A percentile compares a stretch with the other conserved stretches of the same genome.
These are phyloP conservation scores for Phytophthora sp. DNA, from an alignment of 352 stramenopile species.

Conservation along the genomic window DNA sequence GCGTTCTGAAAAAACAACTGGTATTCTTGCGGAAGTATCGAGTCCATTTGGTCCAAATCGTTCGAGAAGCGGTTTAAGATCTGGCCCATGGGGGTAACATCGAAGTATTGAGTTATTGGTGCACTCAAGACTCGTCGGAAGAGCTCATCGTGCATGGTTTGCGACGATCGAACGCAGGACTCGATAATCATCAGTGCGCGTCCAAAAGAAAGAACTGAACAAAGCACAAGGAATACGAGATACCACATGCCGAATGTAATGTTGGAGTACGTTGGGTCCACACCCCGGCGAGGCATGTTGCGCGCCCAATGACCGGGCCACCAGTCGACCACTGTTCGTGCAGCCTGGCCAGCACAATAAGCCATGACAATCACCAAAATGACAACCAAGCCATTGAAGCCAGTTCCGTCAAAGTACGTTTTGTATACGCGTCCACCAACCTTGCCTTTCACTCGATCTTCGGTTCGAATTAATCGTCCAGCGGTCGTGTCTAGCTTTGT, in stretches of 20 bases:
- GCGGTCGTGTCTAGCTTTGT: not conserved
- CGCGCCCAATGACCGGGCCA: constrained; percentile 34
- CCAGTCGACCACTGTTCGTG: constrained; percentile 28
- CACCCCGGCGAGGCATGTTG: not conserved
- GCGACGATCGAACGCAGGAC: constrained; percentile 37
- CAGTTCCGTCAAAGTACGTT: constrained; percentile 43
- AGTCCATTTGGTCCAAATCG: constrained; percentile 59
- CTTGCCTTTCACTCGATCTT: constrained; percentile 39
- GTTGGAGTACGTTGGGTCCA: constrained; percentile 37
- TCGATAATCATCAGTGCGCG: constrained; percentile 45
- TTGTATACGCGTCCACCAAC: constrained; percentile 39
- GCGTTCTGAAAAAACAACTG: constrained; percentile 43
- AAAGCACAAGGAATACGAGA: constrained; percentile 42
- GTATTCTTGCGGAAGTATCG: constrained; percentile 46
- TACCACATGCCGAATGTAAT: constrained; percentile 45
- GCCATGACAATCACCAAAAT: constrained; percentile 7
- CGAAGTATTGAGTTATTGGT: constrained; percentile 59
- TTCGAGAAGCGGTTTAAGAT: constrained; percentile 56
- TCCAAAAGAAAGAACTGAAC: constrained; percentile 28
- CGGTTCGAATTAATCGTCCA: constrained; percentile 27
- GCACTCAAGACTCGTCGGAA: constrained; percentile 52
- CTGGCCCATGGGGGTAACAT: constrained; percentile 57
- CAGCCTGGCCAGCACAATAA: constrained; percentile 15
- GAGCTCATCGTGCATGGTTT: constrained; percentile 47
- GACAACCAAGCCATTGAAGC: constrained; percentile 26